phyloP scores from a whole-genome alignment of 2,329 filamentous ascomycete species.

The Pyrenophora teres region DNA sequence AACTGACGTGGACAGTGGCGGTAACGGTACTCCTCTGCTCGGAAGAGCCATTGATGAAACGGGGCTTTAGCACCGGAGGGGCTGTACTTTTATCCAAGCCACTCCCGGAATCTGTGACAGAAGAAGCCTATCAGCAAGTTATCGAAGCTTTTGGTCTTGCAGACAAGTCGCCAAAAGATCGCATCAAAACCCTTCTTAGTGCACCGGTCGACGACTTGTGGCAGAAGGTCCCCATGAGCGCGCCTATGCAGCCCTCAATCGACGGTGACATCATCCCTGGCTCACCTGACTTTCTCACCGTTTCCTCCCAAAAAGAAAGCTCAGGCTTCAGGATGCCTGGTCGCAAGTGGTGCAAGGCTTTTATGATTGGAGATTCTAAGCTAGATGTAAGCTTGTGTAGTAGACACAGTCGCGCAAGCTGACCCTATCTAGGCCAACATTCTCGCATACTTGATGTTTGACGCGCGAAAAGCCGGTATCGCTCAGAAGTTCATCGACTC shows the following conservation, averaged over 20 bases:
- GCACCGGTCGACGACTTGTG: constrained; percentile 51
- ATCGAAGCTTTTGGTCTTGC: constrained; percentile 50
- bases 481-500: constrained; percentile 43
- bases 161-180: constrained; percentile 45
- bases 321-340: constrained; percentile 43
- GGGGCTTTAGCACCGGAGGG: constrained; percentile 51
- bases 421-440: constrained; percentile 28
- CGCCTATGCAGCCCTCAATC: constrained; percentile 46
- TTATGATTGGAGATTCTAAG: constrained; percentile 56
- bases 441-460: constrained; percentile 30
- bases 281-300: constrained; percentile 29
- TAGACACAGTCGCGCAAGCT: not conserved
- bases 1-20: constrained; percentile 26
- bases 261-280: constrained; percentile 52
- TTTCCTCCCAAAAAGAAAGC: constrained; percentile 33
- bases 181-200: constrained; percentile 49
- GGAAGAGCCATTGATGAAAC: constrained; percentile 40
- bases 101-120: constrained; percentile 46
- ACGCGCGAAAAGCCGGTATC: constrained; percentile 35
- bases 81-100: constrained; percentile 49
- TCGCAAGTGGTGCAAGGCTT: constrained; percentile 52
- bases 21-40: constrained; percentile 35
- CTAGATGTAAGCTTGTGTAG: constrained; percentile 49
- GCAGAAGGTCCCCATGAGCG: constrained; percentile 46
- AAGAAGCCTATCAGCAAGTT: constrained; percentile 50